Percentiles rank a stretch among this genome's conserved stretches.
Conservation (phyloP, 2,329 filamentous ascomycete genomes). For the Ophiostoma piceae region DNA sequence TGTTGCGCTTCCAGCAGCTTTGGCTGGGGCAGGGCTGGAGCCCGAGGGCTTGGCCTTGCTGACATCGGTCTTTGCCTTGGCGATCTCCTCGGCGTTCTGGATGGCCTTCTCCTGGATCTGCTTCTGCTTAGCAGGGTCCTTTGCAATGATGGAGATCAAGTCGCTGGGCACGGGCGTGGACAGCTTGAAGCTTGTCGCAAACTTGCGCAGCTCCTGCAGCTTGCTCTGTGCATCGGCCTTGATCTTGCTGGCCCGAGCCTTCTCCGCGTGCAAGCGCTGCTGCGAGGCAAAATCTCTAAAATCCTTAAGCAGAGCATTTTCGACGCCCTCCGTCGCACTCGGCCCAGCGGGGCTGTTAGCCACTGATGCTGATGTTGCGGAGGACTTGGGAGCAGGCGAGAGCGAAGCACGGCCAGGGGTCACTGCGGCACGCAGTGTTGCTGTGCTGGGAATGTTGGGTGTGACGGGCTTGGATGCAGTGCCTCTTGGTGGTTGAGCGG, state of each 20-base stretch:
- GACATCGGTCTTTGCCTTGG: conserved; percentile 39
- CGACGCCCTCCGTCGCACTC: conserved; percentile 56
- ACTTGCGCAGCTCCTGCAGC: conserved; percentile 90
- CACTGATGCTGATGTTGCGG: conserved; percentile 13
- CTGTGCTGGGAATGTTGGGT: conserved; percentile 16
- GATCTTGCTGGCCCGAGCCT: conserved; percentile 52
- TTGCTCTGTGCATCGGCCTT: conserved; percentile 83
- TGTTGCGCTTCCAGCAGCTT: neutral
- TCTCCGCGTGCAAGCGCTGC: conserved; percentile 52
- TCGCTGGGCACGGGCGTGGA: conserved; percentile 88
- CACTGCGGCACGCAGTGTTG: conserved; percentile 33
- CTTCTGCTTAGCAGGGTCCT: conserved; percentile 90
- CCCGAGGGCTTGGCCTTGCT: conserved; percentile 17
- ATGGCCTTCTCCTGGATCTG: conserved; percentile 87
- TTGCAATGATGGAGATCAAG: conserved; percentile 89
- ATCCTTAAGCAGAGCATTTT: conserved; percentile 55
- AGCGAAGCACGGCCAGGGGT: conserved; percentile 39
- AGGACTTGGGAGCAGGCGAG: conserved; percentile 38
- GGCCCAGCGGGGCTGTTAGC: conserved; percentile 37
- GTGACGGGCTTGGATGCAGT: conserved; percentile 4
- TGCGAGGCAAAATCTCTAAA: conserved; percentile 61
- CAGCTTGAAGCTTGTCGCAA: conserved; percentile 89
- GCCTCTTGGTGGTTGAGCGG: neutral
- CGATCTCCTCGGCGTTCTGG: conserved; percentile 63
- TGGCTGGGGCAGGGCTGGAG: conserved; percentile 7